A percentile compares a stretch with the other conserved stretches of the same genome.
Evolutionary conservation across 352 stramenopile genomes (phyloP).

Genomic region (Phytophthora sp.): DNA sequence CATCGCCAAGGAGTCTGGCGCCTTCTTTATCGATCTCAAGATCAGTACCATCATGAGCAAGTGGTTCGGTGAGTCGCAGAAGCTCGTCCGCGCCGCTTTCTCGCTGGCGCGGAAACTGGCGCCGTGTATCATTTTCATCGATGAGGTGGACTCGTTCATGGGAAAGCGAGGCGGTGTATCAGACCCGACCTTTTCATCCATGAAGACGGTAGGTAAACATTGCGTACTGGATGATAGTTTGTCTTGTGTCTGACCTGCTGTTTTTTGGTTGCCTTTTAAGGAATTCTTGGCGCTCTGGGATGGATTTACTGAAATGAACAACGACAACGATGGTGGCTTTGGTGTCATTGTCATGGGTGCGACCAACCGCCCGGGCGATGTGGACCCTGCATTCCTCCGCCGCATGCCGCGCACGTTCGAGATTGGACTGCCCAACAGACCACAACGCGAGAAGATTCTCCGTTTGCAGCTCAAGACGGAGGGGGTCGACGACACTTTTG

Average conservation of each 20-base stretch:
- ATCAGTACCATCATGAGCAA: constrained; percentile 93
- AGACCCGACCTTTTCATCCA: constrained; percentile 84
- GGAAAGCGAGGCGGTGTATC: constrained; percentile 80
- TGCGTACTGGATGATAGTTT: not conserved
- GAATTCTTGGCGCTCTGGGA: constrained; percentile 99
- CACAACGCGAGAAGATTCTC: constrained; percentile 94
- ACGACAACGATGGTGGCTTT: constrained; percentile 63
- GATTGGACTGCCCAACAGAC: constrained; percentile 90
- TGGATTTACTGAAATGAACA: constrained; percentile 90
- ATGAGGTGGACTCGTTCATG: constrained; percentile 96
- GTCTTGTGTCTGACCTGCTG: constrained; percentile 15
- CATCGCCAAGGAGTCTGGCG: constrained; percentile 94
- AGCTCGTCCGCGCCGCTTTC: constrained; percentile 94
- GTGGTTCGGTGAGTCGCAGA: constrained; percentile 93
- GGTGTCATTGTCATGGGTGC: constrained; percentile 96
- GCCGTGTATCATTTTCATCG: constrained; percentile 98
- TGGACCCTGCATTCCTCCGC: constrained; percentile 95
- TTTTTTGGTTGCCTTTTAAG: constrained; percentile 30
- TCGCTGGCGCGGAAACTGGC: constrained; percentile 94
- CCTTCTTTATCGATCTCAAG: constrained; percentile 91
- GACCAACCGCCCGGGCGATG: constrained; percentile 93
- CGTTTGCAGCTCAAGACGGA: constrained; percentile 92
- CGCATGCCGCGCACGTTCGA: constrained; percentile 96
- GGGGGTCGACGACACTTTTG: constrained; percentile 66
- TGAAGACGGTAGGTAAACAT: constrained; percentile 77